phyloP scores from a whole-genome alignment of 306 rosid genomes.

The Trifolium dubium region DNA sequence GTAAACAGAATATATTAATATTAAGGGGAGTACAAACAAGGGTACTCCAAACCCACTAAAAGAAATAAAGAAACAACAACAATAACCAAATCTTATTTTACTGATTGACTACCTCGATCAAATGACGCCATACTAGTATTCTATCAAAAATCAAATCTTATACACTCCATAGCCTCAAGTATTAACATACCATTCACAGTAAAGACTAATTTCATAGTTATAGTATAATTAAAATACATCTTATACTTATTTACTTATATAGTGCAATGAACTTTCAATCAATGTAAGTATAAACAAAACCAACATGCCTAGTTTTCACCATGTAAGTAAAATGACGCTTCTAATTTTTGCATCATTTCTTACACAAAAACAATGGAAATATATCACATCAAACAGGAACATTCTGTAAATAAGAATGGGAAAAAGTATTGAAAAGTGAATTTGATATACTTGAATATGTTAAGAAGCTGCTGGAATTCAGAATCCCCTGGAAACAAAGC shows the following conservation, averaged over 20 bases:
- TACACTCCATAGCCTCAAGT: not conserved
- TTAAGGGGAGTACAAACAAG: not conserved
- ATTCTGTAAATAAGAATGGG: not conserved
- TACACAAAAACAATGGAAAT: not conserved
- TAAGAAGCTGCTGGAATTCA: slow-evolving; percentile 89
- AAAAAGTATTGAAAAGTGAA: slow-evolving; percentile 9
- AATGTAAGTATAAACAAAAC: not conserved
- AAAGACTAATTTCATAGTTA: not conserved
- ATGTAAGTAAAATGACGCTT: not conserved
- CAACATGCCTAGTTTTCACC: not conserved
- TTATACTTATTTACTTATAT: not conserved
- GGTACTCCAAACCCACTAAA: not conserved
- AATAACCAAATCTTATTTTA: not conserved
- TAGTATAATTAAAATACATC: too few relatives aligned
- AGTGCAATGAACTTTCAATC: not conserved
- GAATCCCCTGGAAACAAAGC: slow-evolving; percentile 94
- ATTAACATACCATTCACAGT: not conserved
- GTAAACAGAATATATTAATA: not conserved
- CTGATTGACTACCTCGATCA: not conserved
- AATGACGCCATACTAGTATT: not conserved
- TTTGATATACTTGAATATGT: slow-evolving; percentile 74
- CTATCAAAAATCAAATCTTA: not conserved
- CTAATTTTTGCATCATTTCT: not conserved
- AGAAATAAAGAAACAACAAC: not conserved
- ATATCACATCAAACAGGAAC: not conserved